These are phyloP conservation scores for Anastatica hierochuntica DNA, from an alignment of 345 rosid species.

Conservation along the genomic window DNA sequence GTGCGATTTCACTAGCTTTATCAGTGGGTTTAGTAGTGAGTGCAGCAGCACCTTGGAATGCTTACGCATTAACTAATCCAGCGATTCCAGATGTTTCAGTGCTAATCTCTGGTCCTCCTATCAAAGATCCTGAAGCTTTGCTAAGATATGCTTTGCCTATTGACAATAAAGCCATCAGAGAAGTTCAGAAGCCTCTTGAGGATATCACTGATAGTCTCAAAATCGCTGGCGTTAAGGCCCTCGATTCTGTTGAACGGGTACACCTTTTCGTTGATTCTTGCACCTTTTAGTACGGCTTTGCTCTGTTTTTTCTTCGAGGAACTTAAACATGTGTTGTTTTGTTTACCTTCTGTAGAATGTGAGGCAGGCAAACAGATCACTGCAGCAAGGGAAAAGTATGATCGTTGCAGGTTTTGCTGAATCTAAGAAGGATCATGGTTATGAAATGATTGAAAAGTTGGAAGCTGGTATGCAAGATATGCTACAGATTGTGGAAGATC, in stretches of 20 bases:
- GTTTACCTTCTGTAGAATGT: slow-evolving; percentile 58
- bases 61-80: slow-evolving; percentile 40
- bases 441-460: slow-evolving; percentile 63
- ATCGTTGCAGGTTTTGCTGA: slow-evolving; percentile 74
- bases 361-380: slow-evolving; percentile 67
- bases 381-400: slow-evolving; percentile 68
- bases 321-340: background rate
- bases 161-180: slow-evolving; percentile 78
- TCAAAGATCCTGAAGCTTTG: slow-evolving; percentile 81
- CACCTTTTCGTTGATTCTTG: slow-evolving; percentile 1
- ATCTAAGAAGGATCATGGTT: slow-evolving; percentile 77
- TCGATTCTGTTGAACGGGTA: slow-evolving; percentile 92
- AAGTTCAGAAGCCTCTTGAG: slow-evolving; percentile 93
- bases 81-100: slow-evolving; percentile 66
- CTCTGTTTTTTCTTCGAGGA: background rate
- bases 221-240: slow-evolving; percentile 76
- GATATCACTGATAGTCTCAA: slow-evolving; percentile 91
- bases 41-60: slow-evolving; percentile 46
- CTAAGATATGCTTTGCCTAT: slow-evolving; percentile 87
- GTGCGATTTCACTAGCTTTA: slow-evolving; percentile 68
- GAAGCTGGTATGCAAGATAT: slow-evolving; percentile 85
- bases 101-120: slow-evolving; percentile 92
- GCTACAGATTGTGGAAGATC: slow-evolving; percentile 72
- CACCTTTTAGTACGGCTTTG: background rate
- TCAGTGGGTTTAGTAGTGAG: slow-evolving; percentile 55